Base-by-base conservation (phyloP, 352 stramenopile species). In the Discostella stelligera region DNA sequence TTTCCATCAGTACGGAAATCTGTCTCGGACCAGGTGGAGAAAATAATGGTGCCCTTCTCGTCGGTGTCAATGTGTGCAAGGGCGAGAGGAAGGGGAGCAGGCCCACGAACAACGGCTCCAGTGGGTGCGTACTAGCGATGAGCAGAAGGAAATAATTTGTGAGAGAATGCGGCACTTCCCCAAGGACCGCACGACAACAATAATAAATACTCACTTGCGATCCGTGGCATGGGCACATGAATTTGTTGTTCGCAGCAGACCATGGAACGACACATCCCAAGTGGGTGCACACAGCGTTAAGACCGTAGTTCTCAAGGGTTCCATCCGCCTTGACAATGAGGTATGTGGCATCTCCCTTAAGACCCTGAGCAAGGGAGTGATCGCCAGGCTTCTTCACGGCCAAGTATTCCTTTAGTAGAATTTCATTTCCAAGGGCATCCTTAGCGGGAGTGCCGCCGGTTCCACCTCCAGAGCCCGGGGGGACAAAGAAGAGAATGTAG, bases 211-310 rank as follows among this genome's bases (percentile, higher is more conserved):
- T 82, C 53, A 82, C 74, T 66, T 82, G 87, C 55, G 93, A 96
- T 84, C 93, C 93, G 81, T 96, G 93, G 84, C 93, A 96, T 67
- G 93, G 93, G 89, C 93, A 96, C 83, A 94, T 93, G 79, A 95
- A 96, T 84, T 95, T 95, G 89, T 95, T 95, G 68, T 90, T 88
- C 50, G 90, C 83, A 64, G 90, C 89, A 74, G 90, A 95, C 93
- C 93, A 96, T 62, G 91, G 93, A 44, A 96, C 93, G 61, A 96
- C 91, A 74, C 93, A 96, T 75, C 93, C 93, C 77, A 96, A 89
- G 77, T 96, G 93, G 32, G 93, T 96, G 90, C 93, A 96, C 30
- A 96, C 91, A 50, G 92, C 92, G 59, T 95, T 95, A 49, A 96
- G 84, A 63, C 89, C 92, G 72, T 93, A 95, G 54, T 76, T 80